Evolutionary conservation across 805 yeast genomes (phyloP), one percentile per base, ranked within the genome.

Genomic region (Zygosaccharomyces rouxii): DNA sequence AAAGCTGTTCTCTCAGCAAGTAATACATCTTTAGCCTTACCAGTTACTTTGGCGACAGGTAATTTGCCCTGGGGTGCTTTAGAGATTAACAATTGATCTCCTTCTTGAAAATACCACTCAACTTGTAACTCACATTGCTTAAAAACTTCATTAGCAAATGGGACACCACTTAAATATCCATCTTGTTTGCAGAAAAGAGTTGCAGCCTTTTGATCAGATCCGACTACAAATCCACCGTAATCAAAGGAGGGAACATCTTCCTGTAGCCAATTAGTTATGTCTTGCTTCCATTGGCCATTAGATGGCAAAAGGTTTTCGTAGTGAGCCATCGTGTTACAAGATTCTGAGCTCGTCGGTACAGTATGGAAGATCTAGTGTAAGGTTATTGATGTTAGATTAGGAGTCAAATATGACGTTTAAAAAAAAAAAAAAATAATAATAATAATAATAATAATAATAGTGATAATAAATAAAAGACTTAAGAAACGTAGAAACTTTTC

Each of bases 241-340:
- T 90, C 98, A 59, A 92, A 92, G 0, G 95, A 81, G 1, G 98
- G 97, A 13, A 86, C 92, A 59, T 90, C 98, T 61, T 90, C 98
- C 4, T 78, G 72, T 11, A 90, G 71, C 83, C 88, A 90, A 38
- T 71, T 74, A 7, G 89, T 80, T 52, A 92, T 80, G 51, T 83
- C 83, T 44, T 77, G 78, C 62, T 82, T 89, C 98, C 98, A 92
- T 43, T 71, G 72, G 3, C 96, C 95, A 47, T 78, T 80, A 4
- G 74, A 69, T 0, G 97, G 96, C 23, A 92, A 73, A 37, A 87
- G 68, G 57, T 84, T 78, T 11, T 71, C 74, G 48, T 56, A 71
- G 31, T 60, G 47, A 13, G 73, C 67, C 63, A 59, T 57, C 33
- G 22, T 28, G 22, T 6, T 4, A 30, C 13, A 30, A 14, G 7